Evolutionary conservation across 2,329 filamentous ascomycete species (phyloP).

Genomic region (Trichoderma sp.): DNA sequence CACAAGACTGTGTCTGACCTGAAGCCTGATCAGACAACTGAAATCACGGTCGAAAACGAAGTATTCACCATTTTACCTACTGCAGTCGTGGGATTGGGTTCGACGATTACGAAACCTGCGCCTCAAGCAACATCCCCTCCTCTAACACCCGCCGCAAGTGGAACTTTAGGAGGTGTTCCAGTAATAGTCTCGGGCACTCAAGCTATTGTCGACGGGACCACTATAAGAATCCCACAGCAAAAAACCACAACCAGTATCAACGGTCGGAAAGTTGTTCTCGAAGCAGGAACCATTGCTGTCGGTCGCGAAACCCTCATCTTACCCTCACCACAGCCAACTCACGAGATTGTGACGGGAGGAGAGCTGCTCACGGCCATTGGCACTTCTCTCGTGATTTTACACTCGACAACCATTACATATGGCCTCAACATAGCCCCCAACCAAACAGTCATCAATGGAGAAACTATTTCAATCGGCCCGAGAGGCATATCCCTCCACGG

Average conservation of each 20-base stretch:
- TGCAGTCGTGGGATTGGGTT: slow-evolving; percentile 43
- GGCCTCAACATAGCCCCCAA: slow-evolving; percentile 33
- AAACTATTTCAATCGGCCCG: slow-evolving; percentile 50
- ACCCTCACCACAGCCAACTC: slow-evolving; percentile 34
- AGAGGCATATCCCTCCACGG: slow-evolving; percentile 41
- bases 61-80: slow-evolving; percentile 50
- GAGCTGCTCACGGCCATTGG: slow-evolving; percentile 46
- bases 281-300: slow-evolving; percentile 36
- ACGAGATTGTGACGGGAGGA: slow-evolving; percentile 47
- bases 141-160: slow-evolving; percentile 36
- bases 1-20: slow-evolving; percentile 43
- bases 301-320: slow-evolving; percentile 39
- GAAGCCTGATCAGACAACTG: slow-evolving; percentile 37
- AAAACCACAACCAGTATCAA: slow-evolving; percentile 34
- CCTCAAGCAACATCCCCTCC: slow-evolving; percentile 31
- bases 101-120: slow-evolving; percentile 42
- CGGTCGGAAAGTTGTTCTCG: slow-evolving; percentile 35
- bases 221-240: slow-evolving; percentile 39
- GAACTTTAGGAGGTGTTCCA: slow-evolving; percentile 38
- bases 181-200: slow-evolving; percentile 42
- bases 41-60: slow-evolving; percentile 40
- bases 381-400: slow-evolving; percentile 39
- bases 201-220: slow-evolving; percentile 42
- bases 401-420: slow-evolving; percentile 46
- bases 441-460: slow-evolving; percentile 45